Evolutionary conservation across 345 rosid species (phyloP), one percentile per base, ranked within the genome.

Genomic region (Syzygium grande): DNA sequence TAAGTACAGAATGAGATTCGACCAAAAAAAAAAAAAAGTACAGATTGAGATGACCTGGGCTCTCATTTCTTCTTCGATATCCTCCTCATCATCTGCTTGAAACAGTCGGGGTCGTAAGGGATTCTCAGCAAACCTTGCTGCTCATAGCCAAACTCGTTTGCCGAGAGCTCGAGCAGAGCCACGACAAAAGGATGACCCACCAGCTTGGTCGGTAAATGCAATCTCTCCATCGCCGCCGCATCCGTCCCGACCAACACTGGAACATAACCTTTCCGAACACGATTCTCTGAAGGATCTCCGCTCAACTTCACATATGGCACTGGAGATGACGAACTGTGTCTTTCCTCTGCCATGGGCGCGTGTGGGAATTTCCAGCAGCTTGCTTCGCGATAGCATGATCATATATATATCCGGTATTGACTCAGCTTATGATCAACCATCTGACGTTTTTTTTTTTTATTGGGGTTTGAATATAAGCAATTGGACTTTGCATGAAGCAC

Each of bases 211-310:
- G 91, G 92, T 25, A 91, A 5, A 80, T 56, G 30, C 5, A 91
- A 38, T 52, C 89, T 89, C 89, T 88, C 90, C 88, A 84, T 87
- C 58, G 21, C 52, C 59, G 65, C 87, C 11, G 58, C 90, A 3
- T 85, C 85, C 55, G 54, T 85, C 29, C 92, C 91, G 2, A 88
- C 92, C 46, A 91, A 54, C 84, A 89, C 85, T 29, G 92, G 92
- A 22, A 89, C 83, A 38, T 86, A 89, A 9, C 92, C 92, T 84
- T 91, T 91, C 59, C 84, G 86, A 15, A 52, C 85, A 52, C 89
- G 84, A 34, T 59, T 84, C 52, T 38, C 46, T 38, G 87, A 87
- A 22, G 86, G 17, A 29, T 38, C 68, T 59, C 22, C 7, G 41
- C 17, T 27, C 43, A 78, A 23, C 87, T 85, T 91, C 77, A 46